These are phyloP conservation scores for Seminavis robusta DNA, from an alignment of 108 stramenopile species.

Conservation along the genomic window DNA sequence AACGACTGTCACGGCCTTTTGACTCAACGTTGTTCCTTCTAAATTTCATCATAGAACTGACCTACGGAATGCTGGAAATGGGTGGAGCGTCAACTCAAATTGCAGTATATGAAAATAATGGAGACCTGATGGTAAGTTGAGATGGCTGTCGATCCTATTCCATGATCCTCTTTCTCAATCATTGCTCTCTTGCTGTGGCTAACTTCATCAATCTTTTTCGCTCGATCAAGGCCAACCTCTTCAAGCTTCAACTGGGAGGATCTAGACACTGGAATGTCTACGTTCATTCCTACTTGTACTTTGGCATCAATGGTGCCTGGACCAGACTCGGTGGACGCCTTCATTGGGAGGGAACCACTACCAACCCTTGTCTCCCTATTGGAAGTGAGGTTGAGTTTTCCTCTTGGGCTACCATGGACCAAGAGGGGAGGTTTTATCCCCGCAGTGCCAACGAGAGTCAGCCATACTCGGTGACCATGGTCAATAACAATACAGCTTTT, in stretches of 20 bases:
- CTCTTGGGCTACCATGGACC: slow-evolving; percentile 37
- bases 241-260: slow-evolving; percentile 87
- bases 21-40: slow-evolving; percentile 30
- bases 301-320: slow-evolving; percentile 70
- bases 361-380: slow-evolving; percentile 56
- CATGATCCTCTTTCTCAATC: too few relatives aligned
- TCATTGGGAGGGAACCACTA: slow-evolving; percentile 18
- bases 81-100: slow-evolving; percentile 90
- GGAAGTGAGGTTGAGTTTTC: slow-evolving; percentile 33
- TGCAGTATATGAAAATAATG: slow-evolving; percentile 70
- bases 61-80: slow-evolving; percentile 85
- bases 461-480: slow-evolving; percentile 40
- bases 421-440: slow-evolving; percentile 12
- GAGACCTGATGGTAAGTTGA: slow-evolving; percentile 64
- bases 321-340: slow-evolving; percentile 46
- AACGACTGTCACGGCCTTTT: slow-evolving; percentile 32
- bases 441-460: slow-evolving; percentile 11
- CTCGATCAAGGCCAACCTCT: slow-evolving; percentile 53
- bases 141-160: neutral
- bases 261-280: slow-evolving; percentile 89
- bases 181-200: too few relatives aligned
- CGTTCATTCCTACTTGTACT: slow-evolving; percentile 87
- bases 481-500: slow-evolving; percentile 27
- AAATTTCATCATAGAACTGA: slow-evolving; percentile 31
- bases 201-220: too few relatives aligned